A percentile compares a stretch with the other conserved stretches of the same genome.
phyloP scores from a whole-genome alignment of 345 rosid species.

The Acer negundo region DNA sequence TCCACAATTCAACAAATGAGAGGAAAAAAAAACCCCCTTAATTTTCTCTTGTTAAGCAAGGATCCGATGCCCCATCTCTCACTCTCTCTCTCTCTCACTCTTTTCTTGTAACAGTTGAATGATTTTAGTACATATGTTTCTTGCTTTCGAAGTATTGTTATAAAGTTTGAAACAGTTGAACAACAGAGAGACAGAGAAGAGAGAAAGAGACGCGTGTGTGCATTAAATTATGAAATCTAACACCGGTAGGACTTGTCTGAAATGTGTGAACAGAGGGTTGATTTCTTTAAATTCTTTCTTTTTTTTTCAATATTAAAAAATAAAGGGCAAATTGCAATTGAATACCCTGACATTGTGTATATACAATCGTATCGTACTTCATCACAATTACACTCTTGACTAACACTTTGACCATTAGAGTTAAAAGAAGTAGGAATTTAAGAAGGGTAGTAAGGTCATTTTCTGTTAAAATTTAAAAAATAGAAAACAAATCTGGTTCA shows the following conservation, averaged over 20 bases:
- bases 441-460: no score
- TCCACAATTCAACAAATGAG: conserved; percentile 5
- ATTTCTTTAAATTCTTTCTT: background rate
- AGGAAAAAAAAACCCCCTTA: conserved; percentile 2
- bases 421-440: no score
- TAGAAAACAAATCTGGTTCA: no score
- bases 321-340: no score
- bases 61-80: conserved; percentile 41
- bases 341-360: no score
- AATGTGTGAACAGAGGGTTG: background rate
- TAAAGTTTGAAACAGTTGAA: conserved; percentile 5
- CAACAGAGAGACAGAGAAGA: background rate
- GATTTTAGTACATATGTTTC: background rate
- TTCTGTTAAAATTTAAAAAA: no score
- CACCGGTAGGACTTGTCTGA: background rate
- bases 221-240: conserved; percentile 25
- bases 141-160: background rate
- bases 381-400: no score
- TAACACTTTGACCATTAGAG: no score
- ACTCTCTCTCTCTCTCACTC: background rate
- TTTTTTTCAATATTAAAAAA: no score
- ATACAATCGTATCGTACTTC: no score
- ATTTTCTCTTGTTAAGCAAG: conserved; percentile 26
- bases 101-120: no score
- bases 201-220: background rate